Evolutionary conservation across 2,329 filamentous ascomycete species (phyloP), one percentile per base, ranked within the genome.

Genomic region (Diaporthe velutina): DNA sequence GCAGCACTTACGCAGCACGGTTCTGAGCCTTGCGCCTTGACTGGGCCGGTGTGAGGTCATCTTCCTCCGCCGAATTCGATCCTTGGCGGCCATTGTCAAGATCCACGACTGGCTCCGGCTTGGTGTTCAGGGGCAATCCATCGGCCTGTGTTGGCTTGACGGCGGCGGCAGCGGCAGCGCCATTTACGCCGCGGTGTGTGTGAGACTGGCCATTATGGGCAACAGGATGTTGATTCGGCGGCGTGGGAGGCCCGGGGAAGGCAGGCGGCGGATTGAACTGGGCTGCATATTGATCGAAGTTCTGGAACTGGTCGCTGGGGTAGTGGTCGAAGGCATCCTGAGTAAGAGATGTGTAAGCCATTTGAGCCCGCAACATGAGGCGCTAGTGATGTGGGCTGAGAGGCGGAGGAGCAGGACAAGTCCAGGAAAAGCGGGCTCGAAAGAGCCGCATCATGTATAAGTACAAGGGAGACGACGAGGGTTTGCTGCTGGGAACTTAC

Each of bases 21-120:
- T 91, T 91, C 81, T 91, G 90, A 58, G 89, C 90, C 80, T 91
- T 91, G 76, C 90, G 86, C 79, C 88, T 85, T 15, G 88, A 89
- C 79, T 91, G 89, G 8, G 89, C 89, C 0, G 89, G 90, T 30
- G 88, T 91, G 79, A 90, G 73, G 68, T 87, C 84, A 60, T 89
- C 89, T 22, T 87, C 83, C 38, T 89, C 90, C 15, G 90, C 89
- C 50, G 90, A 90, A 79, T 90, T 90, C 25, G 86, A 88, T 25
- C 85, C 88, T 40, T 80, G 81, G 57, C 79, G 77, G 33, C 79
- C 82, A 52, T 80, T 82, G 42, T 80, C 80, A n/a, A 67, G 70
- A 72, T 79, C 79, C 42, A 78, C 77, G 25, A 82, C 82, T 13
- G 81, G 79, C 61, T 89, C 88, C 52, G 80, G 76, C 77, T 87